phyloP scores from a whole-genome alignment of 108 stramenopile genomes.

The Aurantiochytrium sp. region DNA sequence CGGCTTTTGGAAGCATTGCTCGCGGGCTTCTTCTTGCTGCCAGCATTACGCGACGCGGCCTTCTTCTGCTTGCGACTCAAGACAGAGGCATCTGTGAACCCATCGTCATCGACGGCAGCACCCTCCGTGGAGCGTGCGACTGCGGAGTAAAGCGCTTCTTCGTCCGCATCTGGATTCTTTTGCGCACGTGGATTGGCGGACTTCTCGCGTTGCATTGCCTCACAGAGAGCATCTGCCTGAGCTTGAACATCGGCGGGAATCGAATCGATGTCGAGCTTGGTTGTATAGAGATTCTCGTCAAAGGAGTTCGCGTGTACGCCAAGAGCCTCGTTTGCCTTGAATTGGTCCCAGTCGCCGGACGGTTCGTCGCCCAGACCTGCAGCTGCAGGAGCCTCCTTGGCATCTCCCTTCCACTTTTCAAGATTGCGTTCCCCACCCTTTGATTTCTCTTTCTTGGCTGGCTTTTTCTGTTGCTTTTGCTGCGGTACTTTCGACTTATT shows the following conservation, averaged over 20 bases:
- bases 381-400: not conserved
- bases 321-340: conserved; percentile 71
- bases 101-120: not conserved
- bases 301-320: conserved; percentile 74
- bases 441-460: not conserved
- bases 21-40: not conserved
- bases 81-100: not conserved
- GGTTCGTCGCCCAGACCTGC: not conserved
- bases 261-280: conserved; percentile 62
- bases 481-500: not conserved
- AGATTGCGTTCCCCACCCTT: not conserved
- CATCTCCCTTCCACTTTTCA: not conserved
- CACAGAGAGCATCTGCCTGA: conserved; percentile 73
- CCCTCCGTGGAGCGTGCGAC: not conserved
- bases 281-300: conserved; percentile 94
- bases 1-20: not conserved
- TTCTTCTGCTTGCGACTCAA: too few relatives aligned
- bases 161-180: conserved; percentile 59
- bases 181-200: conserved; percentile 67
- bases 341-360: conserved; percentile 45
- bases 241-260: conserved; percentile 55
- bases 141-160: conserved; percentile 28
- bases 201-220: conserved; percentile 70
- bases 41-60: too few relatives aligned
- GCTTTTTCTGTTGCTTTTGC: not conserved